These are phyloP conservation scores for Saccharomyces mikatae DNA, from an alignment of 805 yeast species.

Conservation along the genomic window DNA sequence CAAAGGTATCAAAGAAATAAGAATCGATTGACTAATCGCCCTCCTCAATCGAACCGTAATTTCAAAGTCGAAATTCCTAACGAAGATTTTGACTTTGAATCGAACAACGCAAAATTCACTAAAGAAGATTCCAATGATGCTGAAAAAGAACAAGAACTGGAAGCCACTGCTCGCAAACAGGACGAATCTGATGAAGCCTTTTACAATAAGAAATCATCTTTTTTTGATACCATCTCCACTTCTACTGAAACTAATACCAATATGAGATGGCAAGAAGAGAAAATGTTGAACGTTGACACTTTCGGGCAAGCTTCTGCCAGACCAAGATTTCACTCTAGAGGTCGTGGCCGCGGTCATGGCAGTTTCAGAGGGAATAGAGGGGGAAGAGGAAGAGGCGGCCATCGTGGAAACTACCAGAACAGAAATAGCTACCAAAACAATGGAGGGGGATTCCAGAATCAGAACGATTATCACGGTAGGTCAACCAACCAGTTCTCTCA, in stretches of 20 bases:
- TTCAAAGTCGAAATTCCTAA: constrained; percentile 36
- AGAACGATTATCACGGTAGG: neutral
- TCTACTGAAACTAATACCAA: constrained; percentile 42
- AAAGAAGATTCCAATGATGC: neutral
- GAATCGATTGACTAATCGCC: neutral
- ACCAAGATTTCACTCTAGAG: constrained; percentile 38
- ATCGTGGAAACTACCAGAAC: constrained; percentile 25
- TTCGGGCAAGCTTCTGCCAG: constrained; percentile 64
- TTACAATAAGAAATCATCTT: constrained; percentile 77
- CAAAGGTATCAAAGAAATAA: neutral
- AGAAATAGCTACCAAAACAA: neutral
- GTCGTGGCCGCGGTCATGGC: constrained; percentile 43
- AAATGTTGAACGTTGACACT: constrained; percentile 66
- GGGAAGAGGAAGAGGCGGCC: constrained; percentile 30
- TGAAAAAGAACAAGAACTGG: constrained; percentile 4
- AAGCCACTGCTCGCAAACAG: neutral
- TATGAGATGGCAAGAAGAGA: constrained; percentile 67
- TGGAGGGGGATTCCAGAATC: neutral
- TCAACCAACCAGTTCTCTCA: neutral
- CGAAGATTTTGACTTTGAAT: constrained; percentile 67
- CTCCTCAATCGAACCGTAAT: constrained; percentile 3
- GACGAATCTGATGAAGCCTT: constrained; percentile 24
- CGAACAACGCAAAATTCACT: constrained; percentile 55
- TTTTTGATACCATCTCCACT: constrained; percentile 79
- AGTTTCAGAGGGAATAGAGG: constrained; percentile 38